A percentile compares a stretch with the other conserved stretches of the same genome.
phyloP scores from a whole-genome alignment of 202 grass and related monocot genomes.

The Brachypodium distachyon region DNA sequence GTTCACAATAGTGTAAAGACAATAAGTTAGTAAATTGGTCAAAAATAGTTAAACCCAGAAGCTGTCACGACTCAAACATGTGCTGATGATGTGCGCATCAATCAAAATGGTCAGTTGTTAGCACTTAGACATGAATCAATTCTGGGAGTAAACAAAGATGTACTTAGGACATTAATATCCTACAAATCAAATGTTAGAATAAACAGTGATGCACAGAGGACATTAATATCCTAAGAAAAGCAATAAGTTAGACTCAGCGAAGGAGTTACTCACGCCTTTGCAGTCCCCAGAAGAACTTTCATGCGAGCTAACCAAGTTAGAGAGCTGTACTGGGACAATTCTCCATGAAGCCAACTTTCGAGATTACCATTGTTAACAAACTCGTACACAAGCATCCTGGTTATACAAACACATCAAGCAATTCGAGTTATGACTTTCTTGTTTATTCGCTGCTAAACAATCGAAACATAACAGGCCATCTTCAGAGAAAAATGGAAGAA shows the following conservation, averaged over 20 bases:
- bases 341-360: constrained; percentile 33
- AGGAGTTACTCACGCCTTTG: constrained; percentile 66
- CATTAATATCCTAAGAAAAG: background rate
- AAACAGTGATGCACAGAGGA: background rate
- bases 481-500: background rate
- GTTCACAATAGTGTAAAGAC: too few relatives aligned
- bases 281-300: constrained; percentile 67
- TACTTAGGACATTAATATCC: too few relatives aligned
- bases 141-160: too few relatives aligned
- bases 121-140: too few relatives aligned
- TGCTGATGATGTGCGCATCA: too few relatives aligned
- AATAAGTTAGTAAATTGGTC: too few relatives aligned
- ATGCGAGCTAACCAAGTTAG: constrained; percentile 73
- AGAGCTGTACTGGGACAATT: constrained; percentile 56
- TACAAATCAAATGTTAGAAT: too few relatives aligned
- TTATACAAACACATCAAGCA: constrained; percentile 11
- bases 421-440: background rate
- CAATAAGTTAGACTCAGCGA: background rate
- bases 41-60: too few relatives aligned
- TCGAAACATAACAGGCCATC: background rate
- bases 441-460: background rate
- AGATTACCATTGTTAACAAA: constrained; percentile 61
- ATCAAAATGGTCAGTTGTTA: too few relatives aligned
- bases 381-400: constrained; percentile 22
- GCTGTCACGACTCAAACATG: too few relatives aligned